These are phyloP conservation scores for Sporothrix globosa DNA, from an alignment of 2,329 filamentous ascomycete species.

Conservation along the genomic window DNA sequence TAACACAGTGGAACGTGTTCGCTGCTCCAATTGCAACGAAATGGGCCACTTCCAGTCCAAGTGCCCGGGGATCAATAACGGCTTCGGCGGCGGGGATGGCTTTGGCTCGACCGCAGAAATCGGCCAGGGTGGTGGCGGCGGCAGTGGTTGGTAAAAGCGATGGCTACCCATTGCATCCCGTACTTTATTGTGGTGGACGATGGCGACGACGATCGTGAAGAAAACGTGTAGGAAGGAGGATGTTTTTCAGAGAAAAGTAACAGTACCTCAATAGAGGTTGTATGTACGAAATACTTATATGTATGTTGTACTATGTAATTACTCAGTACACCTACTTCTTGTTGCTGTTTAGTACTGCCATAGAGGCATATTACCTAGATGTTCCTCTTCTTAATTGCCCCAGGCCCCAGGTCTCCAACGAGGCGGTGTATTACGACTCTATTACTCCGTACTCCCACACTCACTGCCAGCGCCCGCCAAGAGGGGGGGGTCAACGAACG, in stretches of 20 bases:
- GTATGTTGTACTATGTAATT: too few species aligned
- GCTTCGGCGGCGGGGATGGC: background rate
- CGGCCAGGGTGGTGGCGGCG: conserved; percentile 3
- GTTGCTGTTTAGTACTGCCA: too few species aligned
- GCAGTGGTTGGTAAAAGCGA: background rate
- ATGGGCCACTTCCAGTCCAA: conserved; percentile 50
- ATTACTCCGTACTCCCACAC: too few species aligned
- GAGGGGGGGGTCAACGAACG: background rate
- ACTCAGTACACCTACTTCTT: too few species aligned
- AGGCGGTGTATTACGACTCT: background rate
- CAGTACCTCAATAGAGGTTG: too few species aligned
- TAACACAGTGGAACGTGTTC: conserved; percentile 53
- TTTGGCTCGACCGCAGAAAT: background rate
- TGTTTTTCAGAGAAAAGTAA: background rate
- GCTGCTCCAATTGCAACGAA: conserved; percentile 61
- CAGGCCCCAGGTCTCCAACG: too few species aligned
- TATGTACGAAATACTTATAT: too few species aligned
- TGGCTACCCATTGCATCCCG: background rate
- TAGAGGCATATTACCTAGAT: too few species aligned
- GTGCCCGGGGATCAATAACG: conserved; percentile 41
- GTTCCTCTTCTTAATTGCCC: too few species aligned
- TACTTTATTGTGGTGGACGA: background rate
- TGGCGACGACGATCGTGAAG: background rate
- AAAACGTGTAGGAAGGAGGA: background rate
- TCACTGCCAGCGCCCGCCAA: too few species aligned